A percentile compares a stretch with the other conserved stretches of the same genome.
Conservation (phyloP, 1,284 basidiomycete genomes). For the Ganoderma boninense region DNA sequence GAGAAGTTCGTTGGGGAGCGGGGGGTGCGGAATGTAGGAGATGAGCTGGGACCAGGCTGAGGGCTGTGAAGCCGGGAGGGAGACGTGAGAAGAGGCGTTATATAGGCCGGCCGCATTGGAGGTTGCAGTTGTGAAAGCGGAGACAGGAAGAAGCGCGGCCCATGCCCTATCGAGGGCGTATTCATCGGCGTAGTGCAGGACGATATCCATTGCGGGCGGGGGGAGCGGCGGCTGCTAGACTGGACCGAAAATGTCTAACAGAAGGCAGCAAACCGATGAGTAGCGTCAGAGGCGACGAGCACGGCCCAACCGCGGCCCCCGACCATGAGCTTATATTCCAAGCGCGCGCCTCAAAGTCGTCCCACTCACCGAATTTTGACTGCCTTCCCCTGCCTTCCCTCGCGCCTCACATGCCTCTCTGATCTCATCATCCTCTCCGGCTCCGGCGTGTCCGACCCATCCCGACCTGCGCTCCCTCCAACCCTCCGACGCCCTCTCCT, state of each 20-base stretch:
- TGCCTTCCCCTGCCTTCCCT: not conserved
- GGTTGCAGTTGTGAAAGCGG: constrained; percentile 55
- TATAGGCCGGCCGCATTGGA: constrained; percentile 40
- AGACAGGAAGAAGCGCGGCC: constrained; percentile 76
- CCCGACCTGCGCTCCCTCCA: not conserved
- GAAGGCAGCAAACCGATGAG: constrained; percentile 12
- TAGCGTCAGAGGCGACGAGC: constrained; percentile 19
- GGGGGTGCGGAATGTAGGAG: constrained; percentile 66
- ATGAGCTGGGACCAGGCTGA: constrained; percentile 63
- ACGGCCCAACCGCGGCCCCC: constrained; percentile 5
- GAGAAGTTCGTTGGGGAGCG: constrained; percentile 48
- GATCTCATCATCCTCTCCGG: constrained; percentile 17
- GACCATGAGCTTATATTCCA: constrained; percentile 29
- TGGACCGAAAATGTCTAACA: not conserved
- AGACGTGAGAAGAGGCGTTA: constrained; percentile 44
- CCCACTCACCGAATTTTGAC: constrained; percentile 30
- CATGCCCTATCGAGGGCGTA: constrained; percentile 83
- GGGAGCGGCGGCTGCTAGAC: constrained; percentile 10
- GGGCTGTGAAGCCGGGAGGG: constrained; percentile 41
- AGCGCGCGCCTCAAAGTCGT: constrained; percentile 33
- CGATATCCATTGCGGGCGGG: constrained; percentile 75
- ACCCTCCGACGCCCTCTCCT: not conserved
- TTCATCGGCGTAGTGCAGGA: constrained; percentile 79
- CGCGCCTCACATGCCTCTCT: constrained; percentile 3
- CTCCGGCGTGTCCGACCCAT: not conserved